Conservation (phyloP, 768 basidiomycete genomes). For the Amanita brunnescens region DNA sequence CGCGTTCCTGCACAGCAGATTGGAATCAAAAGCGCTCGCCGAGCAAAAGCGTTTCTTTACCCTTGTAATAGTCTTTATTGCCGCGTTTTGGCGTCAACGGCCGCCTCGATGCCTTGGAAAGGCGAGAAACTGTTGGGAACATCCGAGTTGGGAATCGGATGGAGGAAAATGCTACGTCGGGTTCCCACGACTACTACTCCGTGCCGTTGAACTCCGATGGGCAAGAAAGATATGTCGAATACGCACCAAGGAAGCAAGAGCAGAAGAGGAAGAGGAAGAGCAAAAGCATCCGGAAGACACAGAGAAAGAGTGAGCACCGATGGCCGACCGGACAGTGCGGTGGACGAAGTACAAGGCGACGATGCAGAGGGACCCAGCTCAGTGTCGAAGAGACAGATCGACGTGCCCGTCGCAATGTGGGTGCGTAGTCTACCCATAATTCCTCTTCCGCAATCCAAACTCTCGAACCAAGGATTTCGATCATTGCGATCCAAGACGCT, state of each 20-base stretch:
- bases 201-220: too few relatives aligned
- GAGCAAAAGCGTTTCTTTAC: constrained; percentile 29
- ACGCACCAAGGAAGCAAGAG: constrained; percentile 32
- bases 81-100: constrained; percentile 80
- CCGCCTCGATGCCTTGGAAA: constrained; percentile 78
- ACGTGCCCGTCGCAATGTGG: constrained; percentile 95
- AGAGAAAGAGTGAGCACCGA: constrained; percentile 18
- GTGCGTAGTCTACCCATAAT: constrained; percentile 37
- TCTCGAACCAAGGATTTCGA: constrained; percentile 72
- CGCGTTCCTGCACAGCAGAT: constrained; percentile 51
- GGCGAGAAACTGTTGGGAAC: constrained; percentile 58
- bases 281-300: constrained; percentile 6
- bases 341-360: constrained; percentile 17
- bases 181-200: too few relatives aligned
- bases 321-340: constrained; percentile 48
- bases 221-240: constrained; percentile 16
- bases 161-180: too few relatives aligned
- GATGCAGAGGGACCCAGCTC: constrained; percentile 14
- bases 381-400: constrained; percentile 32
- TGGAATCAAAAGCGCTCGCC: not conserved
- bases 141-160: too few relatives aligned
- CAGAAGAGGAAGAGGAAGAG: constrained; percentile 19
- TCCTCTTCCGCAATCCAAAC: not conserved
- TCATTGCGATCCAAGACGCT: constrained; percentile 87
- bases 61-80: constrained; percentile 98